Conservation (phyloP, 106 monocot genomes). For the Phalaenopsis aphrodite region DNA sequence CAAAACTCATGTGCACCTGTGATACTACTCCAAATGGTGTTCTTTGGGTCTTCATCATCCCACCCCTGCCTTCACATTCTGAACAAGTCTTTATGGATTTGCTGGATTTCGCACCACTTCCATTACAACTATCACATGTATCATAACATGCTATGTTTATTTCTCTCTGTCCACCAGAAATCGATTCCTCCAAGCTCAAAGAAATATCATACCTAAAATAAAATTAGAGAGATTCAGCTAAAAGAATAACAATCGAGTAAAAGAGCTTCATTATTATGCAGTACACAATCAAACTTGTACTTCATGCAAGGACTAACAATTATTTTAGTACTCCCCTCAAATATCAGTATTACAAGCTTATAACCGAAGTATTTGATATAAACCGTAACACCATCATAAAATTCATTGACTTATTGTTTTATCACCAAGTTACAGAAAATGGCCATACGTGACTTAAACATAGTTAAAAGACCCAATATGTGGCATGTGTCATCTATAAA, state of each 20-base stretch:
- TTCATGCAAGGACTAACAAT: not conserved
- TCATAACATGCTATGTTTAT: constrained; percentile 45
- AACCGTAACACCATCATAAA: not conserved
- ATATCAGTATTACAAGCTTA: not conserved
- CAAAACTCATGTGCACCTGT: constrained; percentile 39
- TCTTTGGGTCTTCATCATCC: constrained; percentile 65
- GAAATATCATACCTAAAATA: constrained; percentile 63
- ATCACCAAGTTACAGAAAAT: no score
- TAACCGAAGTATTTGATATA: not conserved
- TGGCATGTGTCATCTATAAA: not conserved
- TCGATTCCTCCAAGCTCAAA: constrained; percentile 86
- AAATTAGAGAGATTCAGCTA: not conserved
- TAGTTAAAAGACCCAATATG: not conserved
- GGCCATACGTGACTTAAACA: not conserved
- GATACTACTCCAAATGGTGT: constrained; percentile 89
- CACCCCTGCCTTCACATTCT: constrained; percentile 78
- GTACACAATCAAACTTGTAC: not conserved
- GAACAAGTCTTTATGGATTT: constrained; percentile 56
- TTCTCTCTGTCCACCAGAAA: constrained; percentile 57
- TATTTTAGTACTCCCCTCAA: not conserved
- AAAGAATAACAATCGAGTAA: not conserved
- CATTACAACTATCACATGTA: constrained; percentile 71
- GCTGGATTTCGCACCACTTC: constrained; percentile 77
- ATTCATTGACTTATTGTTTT: no score
- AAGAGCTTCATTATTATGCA: not conserved